Conservation (phyloP, 73 alveolate genomes). For the Paramecium tetraurelia region DNA sequence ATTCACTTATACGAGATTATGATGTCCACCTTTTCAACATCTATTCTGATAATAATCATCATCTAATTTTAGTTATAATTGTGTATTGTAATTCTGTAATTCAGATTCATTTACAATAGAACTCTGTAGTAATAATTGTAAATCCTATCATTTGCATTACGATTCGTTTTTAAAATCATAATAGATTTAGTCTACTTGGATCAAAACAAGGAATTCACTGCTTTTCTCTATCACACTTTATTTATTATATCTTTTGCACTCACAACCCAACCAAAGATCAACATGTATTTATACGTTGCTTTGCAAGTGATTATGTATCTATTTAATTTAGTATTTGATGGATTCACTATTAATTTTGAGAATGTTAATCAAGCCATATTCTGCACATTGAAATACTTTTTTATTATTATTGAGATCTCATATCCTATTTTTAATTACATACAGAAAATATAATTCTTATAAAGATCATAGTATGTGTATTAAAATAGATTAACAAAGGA, state of each 20-base stretch:
- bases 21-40: background rate
- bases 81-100: background rate
- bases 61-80: background rate
- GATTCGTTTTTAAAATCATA: background rate
- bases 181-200: background rate
- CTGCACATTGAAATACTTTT: background rate
- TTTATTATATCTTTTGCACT: background rate
- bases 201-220: background rate
- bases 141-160: background rate
- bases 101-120: background rate
- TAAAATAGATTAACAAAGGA: constrained; percentile 23
- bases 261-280: background rate
- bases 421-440: background rate
- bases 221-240: background rate
- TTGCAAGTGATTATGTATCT: background rate
- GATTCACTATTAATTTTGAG: background rate
- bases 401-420: background rate
- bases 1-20: background rate
- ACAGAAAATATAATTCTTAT: background rate
- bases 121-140: background rate
- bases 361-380: background rate
- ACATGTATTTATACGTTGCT: background rate
- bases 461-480: background rate
- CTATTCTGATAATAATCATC: background rate
- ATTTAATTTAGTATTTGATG: background rate